Evolutionary conservation across 805 yeast species (phyloP).

Genomic region (Cyberlindnera amylophila): DNA sequence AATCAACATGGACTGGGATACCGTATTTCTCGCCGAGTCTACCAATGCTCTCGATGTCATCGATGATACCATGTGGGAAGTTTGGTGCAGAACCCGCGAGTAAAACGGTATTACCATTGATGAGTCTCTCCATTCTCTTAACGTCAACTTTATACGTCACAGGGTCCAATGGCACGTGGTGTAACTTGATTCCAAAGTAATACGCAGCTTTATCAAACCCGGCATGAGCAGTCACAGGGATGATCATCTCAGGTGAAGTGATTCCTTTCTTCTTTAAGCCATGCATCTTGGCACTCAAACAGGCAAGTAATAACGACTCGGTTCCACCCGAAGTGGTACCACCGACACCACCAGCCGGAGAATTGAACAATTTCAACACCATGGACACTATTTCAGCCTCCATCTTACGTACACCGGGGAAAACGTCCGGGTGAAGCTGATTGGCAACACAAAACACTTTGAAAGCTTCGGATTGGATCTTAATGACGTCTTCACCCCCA

Average conservation of each 20-base stretch:
- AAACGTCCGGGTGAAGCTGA: conserved; percentile 95
- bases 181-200: conserved; percentile 82
- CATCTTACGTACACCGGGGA: conserved; percentile 95
- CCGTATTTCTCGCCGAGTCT: conserved; percentile 49
- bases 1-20: conserved; percentile 94
- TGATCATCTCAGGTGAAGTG: conserved; percentile 76
- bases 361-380: conserved; percentile 79
- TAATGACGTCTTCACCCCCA: conserved; percentile 78
- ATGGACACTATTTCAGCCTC: conserved; percentile 92
- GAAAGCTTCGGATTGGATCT: conserved; percentile 74
- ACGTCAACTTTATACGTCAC: conserved; percentile 64
- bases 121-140: conserved; percentile 53
- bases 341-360: conserved; percentile 70
- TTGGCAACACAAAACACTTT: conserved; percentile 80
- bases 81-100: conserved; percentile 95
- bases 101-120: conserved; percentile 77
- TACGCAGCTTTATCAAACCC: conserved; percentile 91
- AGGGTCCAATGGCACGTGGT: conserved; percentile 74
- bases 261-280: conserved; percentile 59
- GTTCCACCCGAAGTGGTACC: conserved; percentile 94
- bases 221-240: conserved; percentile 90
- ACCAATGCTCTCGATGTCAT: conserved; percentile 75
- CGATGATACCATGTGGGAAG: conserved; percentile 94
- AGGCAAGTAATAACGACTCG: conserved; percentile 82
- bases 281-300: conserved; percentile 81